Evolutionary conservation across 1,139 yeast genomes (phyloP).

Genomic region (Yamadazyma dushanensis): DNA sequence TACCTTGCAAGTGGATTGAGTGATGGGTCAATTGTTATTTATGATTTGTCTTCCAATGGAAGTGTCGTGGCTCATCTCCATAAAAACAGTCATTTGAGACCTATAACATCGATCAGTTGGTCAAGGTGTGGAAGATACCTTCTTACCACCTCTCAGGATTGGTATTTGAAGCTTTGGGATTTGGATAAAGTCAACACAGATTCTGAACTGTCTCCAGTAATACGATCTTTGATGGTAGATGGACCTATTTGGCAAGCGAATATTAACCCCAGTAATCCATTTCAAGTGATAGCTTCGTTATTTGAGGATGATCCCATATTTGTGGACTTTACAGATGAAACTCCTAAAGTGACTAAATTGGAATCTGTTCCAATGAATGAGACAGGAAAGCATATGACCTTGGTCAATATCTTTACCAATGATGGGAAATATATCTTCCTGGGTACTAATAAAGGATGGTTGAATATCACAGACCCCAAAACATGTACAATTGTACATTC

Average conservation of each 20-base stretch:
- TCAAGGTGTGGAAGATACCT: conserved; percentile 70
- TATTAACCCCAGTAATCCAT: conserved; percentile 53
- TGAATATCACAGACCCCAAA: conserved; percentile 49
- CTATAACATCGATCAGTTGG: conserved; percentile 81
- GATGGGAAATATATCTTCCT: conserved; percentile 57
- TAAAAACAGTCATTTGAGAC: conserved; percentile 63
- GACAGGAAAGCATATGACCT: conserved; percentile 24
- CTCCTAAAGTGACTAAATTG: conserved; percentile 26
- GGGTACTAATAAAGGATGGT: conserved; percentile 82
- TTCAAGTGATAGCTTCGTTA: conserved; percentile 47
- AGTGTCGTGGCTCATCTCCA: conserved; percentile 55
- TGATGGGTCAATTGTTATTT: conserved; percentile 76
- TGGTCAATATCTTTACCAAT: conserved; percentile 35
- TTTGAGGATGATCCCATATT: conserved; percentile 56
- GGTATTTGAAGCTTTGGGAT: conserved; percentile 86
- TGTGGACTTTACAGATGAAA: conserved; percentile 45
- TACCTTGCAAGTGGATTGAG: conserved; percentile 84
- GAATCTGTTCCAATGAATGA: conserved; percentile 26
- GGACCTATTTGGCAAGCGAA: conserved; percentile 74
- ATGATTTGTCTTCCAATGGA: conserved; percentile 64
- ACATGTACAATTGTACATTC: conserved; percentile 42
- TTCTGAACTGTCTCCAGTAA: conserved; percentile 24
- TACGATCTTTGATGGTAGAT: conserved; percentile 53
- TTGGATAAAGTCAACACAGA: conserved; percentile 35
- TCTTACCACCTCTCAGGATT: conserved; percentile 78